These are phyloP conservation scores for Magnolia sinica DNA, from an alignment of 164 flowering plant species.

Conservation along the genomic window DNA sequence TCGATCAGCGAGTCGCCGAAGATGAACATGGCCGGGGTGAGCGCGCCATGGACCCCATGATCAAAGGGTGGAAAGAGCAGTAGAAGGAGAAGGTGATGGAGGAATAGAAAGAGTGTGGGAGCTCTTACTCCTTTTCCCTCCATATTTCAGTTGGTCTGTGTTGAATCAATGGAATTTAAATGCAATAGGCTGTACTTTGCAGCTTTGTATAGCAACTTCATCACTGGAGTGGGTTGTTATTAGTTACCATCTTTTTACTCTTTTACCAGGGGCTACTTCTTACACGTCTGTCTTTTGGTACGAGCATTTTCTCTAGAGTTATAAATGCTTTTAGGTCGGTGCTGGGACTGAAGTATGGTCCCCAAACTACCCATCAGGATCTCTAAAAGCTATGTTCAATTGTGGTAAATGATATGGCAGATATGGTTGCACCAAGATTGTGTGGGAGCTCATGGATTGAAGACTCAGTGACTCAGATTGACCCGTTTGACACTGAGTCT, in stretches of 20 bases:
- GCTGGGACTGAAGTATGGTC: neutral
- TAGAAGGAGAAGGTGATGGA: conserved; percentile 1
- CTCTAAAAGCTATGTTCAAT: neutral
- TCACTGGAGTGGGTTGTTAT: conserved; percentile 6
- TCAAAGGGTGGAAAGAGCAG: neutral
- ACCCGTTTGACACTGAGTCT: no score
- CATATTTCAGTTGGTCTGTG: neutral
- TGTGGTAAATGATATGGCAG: neutral
- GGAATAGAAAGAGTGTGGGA: neutral
- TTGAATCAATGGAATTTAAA: neutral
- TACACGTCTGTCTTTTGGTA: neutral
- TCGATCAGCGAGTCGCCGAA: conserved; percentile 42
- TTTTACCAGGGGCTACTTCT: neutral
- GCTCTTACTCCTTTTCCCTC: neutral
- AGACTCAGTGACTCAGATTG: no score
- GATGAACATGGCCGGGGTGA: conserved; percentile 38
- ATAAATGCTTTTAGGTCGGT: conserved; percentile 6
- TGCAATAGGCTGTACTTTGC: neutral
- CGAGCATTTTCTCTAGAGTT: neutral
- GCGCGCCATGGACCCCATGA: neutral
- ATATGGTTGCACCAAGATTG: neutral
- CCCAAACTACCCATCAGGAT: neutral
- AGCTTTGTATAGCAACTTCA: neutral
- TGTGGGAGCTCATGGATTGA: neutral
- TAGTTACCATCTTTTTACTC: conserved; percentile 9